These are phyloP conservation scores for Flaveria ramosissima DNA, from an alignment of 129 eudicot species.

Conservation along the genomic window DNA sequence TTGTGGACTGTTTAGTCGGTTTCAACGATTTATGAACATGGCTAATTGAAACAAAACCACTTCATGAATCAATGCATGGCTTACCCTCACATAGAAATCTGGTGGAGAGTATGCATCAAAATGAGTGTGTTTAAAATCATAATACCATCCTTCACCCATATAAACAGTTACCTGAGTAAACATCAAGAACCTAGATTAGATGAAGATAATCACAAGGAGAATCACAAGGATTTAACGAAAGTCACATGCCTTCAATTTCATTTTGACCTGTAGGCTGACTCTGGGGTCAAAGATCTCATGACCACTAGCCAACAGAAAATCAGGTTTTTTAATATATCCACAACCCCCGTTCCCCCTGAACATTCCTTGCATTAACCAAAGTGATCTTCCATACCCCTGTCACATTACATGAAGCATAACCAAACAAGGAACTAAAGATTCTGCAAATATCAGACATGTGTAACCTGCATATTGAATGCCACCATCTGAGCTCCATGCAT, in stretches of 20 bases:
- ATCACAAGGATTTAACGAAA: not conserved
- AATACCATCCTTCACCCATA: constrained; percentile 96
- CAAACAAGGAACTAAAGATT: constrained; percentile 11
- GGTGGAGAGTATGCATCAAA: constrained; percentile 90
- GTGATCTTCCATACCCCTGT: constrained; percentile 82
- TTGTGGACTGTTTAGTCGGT: not conserved
- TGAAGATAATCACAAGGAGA: not conserved
- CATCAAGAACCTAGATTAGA: constrained; percentile 21
- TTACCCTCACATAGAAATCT: constrained; percentile 87
- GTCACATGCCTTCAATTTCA: constrained; percentile 60
- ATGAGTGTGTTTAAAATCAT: constrained; percentile 69
- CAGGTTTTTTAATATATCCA: constrained; percentile 86
- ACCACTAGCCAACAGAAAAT: constrained; percentile 53
- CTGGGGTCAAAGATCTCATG: constrained; percentile 64
- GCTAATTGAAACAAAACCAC: not conserved
- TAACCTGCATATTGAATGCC: constrained; percentile 90
- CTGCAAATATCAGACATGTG: not conserved
- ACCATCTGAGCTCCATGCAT: constrained; percentile 95
- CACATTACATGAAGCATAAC: not conserved
- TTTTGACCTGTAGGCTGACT: constrained; percentile 44
- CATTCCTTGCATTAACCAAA: constrained; percentile 98
- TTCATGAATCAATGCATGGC: not conserved
- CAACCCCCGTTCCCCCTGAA: constrained; percentile 92
- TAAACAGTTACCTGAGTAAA: constrained; percentile 63
- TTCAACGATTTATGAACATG: not conserved